Base-by-base conservation (phyloP, 352 stramenopile species). In the Thalassiosira sp. region DNA sequence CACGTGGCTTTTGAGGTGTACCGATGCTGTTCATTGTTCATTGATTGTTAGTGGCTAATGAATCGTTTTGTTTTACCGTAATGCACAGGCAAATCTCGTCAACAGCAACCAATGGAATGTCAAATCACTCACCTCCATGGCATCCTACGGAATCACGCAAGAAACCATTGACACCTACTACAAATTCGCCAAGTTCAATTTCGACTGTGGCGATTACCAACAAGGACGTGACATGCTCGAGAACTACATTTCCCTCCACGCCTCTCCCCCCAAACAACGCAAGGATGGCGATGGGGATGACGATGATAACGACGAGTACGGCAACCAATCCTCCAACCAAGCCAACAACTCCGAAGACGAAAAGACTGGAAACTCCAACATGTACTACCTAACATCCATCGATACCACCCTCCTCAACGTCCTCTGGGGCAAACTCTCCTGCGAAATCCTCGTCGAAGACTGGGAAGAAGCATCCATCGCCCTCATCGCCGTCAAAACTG, bases 201-300 rank as follows among this genome's bases (percentile, higher is more conserved):
- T 98, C 87, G 95, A 98, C 73, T 98, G 95, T 79, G 95, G 95
- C 58, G 97, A 98, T 84, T 98, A 98, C 86, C 87, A 98, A 81
- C 88, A 71, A 37, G 61, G 76, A 40, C 72, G 87, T 0, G 80
- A 91, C 57, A 91, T 92, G 87, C 58, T 94, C 6, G 84, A 88
- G 43, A 86, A 86, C 59, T 94, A 91, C 69, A 84, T 94, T 72
- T 88, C 81, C 2, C 76, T 93, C 35, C 86, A 82, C 69, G 85
- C 85, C 10, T 83, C 77, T 51, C 76, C 86, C 16, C 85, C 85
- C 13, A 80, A 84, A 42, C 48, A 74, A 18, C 27, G 59, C 7
- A 75, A 80, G 24, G 63, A 80, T 0, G 64, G 24, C 1, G 63
- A 72, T 13, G 70, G 75, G 8, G 81, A 88, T 46, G 84, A 88